Base-by-base conservation (phyloP, 1,284 basidiomycete species). In the Puccinia novopanici region DNA sequence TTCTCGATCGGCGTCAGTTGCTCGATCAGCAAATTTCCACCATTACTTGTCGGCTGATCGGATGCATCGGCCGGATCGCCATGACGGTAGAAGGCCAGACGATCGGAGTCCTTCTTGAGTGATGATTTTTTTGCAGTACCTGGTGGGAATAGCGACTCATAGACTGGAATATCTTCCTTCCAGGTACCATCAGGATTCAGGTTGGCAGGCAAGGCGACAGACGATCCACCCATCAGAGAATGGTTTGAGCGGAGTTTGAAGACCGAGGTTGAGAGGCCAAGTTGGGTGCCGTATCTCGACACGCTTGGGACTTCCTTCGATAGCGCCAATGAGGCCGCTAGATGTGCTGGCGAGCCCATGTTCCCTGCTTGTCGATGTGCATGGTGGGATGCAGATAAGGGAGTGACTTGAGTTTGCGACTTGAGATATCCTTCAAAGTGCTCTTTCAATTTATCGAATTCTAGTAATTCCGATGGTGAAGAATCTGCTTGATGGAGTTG, bases 401-500 rank as follows among this genome's bases (percentile, higher is more conserved):
- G 48, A 57, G 74, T 61, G 45, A 30, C 10, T 50, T 57, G 48
- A 42, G 50, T 50, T 63, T 82, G 77, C 91, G 88, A 81, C 27
- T 84, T 84, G 34, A 89, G 84, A 88, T 93, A 92, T 77, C 92
- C 91, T 85, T 97, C 95, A 87, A 96, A 93, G 87, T 97, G 94
- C 84, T 95, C 93, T 87, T 95, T 95, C 84, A 98, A 86, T 81
- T 91, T 90, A 84, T 98, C 94, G 85, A 96, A 95, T 86, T 96
- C 94, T 82, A 92, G 88, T 22, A 91, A 89, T 81, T 93, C 92
- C 4, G 93, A 91, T 0, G 92, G 90, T n/a, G 90, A 90, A 83
- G 94, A 92, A 88, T 95, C 92, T 72, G 89, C 89, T 85, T 92
- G 93, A 85, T 95, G 93, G 34, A 96, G 87, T 86, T 97, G 94